Conservation (phyloP, 345 rosid genomes). For the Turritis glabra region DNA sequence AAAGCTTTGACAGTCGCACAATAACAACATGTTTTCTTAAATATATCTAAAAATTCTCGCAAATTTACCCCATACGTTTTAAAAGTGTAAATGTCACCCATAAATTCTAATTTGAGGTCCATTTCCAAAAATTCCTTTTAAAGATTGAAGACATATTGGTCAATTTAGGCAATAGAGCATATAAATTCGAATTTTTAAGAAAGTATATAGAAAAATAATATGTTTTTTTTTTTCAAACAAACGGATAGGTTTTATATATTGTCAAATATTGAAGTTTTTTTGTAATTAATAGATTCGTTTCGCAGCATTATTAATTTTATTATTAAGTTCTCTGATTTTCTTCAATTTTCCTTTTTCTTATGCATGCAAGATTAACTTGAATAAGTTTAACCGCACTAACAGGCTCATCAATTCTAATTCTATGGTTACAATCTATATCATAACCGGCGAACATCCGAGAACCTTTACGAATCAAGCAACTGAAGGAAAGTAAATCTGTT, state of each 20-base stretch:
- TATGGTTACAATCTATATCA: conserved; percentile 7
- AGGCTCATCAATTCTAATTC: conserved; percentile 6
- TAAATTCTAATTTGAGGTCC: too few relatives aligned
- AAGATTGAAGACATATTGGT: not conserved
- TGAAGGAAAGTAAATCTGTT: conserved; percentile 1
- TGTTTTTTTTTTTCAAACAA: not conserved
- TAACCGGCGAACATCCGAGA: conserved; percentile 12
- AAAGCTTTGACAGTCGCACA: not conserved
- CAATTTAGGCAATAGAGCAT: not conserved
- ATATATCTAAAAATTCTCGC: not conserved
- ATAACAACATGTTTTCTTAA: not conserved
- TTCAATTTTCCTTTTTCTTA: not conserved
- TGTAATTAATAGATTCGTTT: not conserved
- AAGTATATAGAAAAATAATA: not conserved
- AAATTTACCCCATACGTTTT: not conserved
- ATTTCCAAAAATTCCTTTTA: not conserved
- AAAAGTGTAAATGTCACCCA: too few relatives aligned
- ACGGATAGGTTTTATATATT: not conserved
- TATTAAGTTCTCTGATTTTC: not conserved
- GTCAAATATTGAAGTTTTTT: not conserved
- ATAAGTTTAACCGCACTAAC: conserved; percentile 13
- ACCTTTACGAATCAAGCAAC: conserved; percentile 5
- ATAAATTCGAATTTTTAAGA: not conserved
- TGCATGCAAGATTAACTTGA: not conserved
- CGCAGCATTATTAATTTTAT: not conserved